Evolutionary conservation across 2,329 filamentous ascomycete species (phyloP), one percentile per base, ranked within the genome.

Genomic region (Epichloe aotearoae): DNA sequence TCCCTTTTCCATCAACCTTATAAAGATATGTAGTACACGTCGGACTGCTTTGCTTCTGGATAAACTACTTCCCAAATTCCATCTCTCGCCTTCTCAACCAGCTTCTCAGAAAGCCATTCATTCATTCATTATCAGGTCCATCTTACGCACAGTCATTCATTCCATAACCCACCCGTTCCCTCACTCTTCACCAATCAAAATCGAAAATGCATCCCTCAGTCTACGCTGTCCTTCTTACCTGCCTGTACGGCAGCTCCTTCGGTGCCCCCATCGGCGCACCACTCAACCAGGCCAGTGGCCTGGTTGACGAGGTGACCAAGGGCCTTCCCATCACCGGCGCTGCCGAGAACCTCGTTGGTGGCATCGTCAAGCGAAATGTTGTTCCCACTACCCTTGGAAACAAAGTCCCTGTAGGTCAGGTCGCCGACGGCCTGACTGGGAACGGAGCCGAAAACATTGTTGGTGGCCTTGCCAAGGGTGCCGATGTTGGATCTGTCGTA

Each of bases 171-270:
- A 39, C 36, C 37, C 14, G 6, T 15, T 48, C n/a, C 6, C 40
- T 40, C 47, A 5, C 12, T 8, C 20, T 20, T 33, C 23, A 48
- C 33, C 3, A 26, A 8, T 2, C 26, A 26, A 34, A 3, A 3
- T 39, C 39, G 39, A 47, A 44, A 44, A 51, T 51, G 50, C 50
- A 48, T 20, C 15, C 45, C 34, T 26, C 45, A 12, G 33, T 51
- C 39, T 48, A 47, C 36, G 20, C 44, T 10, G 50, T 47, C 33
- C 50, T 51, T 26, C 33, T 51, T 4, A 23, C 50, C 40, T 51
- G 50, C 45, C 45, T 51, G 5, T 47, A 23, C 30, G 50, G 50
- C 40, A 51, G 44, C 45, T 47, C 50, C 12, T 44, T 51, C 14
- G 45, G 12, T 44, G 50, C 50, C n/a, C 50, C 50, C 39, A 23